Conservation (phyloP, 352 stramenopile genomes). For the Pythium aquatile region DNA sequence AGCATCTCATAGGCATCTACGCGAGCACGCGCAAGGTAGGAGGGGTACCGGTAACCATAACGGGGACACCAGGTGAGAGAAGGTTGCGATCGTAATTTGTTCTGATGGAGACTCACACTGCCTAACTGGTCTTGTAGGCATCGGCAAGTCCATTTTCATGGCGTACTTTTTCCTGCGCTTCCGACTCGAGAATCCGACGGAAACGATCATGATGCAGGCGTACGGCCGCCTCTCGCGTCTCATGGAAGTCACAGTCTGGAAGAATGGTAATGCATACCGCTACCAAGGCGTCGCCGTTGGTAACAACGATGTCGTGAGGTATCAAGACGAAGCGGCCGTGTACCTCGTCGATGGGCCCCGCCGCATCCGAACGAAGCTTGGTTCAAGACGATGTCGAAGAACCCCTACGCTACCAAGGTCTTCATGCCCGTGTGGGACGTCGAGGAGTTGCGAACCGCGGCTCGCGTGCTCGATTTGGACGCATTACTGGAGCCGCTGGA, state of each 20-base stretch:
- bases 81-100: not conserved
- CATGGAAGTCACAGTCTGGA: slow-evolving; percentile 1
- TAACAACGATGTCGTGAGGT: not conserved
- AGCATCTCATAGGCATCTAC: not conserved
- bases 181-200: not conserved
- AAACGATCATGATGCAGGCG: not conserved
- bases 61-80: not conserved
- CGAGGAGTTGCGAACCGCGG: slow-evolving; percentile 50
- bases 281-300: too few relatives aligned
- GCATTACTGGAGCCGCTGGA: too few relatives aligned
- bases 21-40: not conserved
- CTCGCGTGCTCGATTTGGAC: too few relatives aligned
- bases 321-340: not conserved
- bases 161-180: slow-evolving; percentile 13
- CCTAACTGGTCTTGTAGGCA: not conserved
- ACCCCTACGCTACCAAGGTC: not conserved
- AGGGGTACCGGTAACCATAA: not conserved
- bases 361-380: not conserved
- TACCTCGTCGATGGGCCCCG: not conserved
- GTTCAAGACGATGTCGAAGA: not conserved
- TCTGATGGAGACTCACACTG: not conserved
- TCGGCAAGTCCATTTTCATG: slow-evolving; percentile 19
- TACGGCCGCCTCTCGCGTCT: not conserved
- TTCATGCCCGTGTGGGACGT: not conserved
- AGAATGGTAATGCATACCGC: not conserved